Evolutionary conservation across 306 rosid species (phyloP).

Genomic region (Glycine soja): DNA sequence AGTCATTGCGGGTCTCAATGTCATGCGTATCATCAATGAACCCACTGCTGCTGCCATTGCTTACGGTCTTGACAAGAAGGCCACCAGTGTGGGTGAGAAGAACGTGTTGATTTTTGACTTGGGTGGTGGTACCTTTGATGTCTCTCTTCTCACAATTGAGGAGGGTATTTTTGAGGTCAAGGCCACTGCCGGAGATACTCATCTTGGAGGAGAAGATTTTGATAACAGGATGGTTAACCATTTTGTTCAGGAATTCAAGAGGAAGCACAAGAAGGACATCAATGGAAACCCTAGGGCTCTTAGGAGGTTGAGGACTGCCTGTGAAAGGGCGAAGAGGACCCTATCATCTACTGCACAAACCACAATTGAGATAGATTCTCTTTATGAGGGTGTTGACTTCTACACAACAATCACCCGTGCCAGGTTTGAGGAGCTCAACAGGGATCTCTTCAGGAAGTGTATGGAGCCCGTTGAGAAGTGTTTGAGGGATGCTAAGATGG

Average conservation of each 20-base stretch:
- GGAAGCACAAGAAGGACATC: slow-evolving; percentile 74
- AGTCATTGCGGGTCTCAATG: slow-evolving; percentile 67
- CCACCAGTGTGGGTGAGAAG: slow-evolving; percentile 65
- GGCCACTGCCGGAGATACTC: slow-evolving; percentile 82
- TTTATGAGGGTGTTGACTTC: slow-evolving; percentile 69
- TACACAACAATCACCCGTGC: slow-evolving; percentile 74
- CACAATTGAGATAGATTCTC: slow-evolving; percentile 70
- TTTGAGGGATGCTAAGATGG: slow-evolving; percentile 78
- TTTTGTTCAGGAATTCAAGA: slow-evolving; percentile 73
- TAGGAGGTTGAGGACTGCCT: slow-evolving; percentile 70
- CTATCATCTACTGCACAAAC: slow-evolving; percentile 82
- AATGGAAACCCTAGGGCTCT: slow-evolving; percentile 65
- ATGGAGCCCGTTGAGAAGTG: slow-evolving; percentile 83
- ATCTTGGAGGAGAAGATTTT: slow-evolving; percentile 78
- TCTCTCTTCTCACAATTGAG: slow-evolving; percentile 72
- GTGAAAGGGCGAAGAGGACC: slow-evolving; percentile 77
- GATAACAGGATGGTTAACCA: slow-evolving; percentile 79
- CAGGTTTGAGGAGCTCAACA: slow-evolving; percentile 74
- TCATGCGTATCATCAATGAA: slow-evolving; percentile 74
- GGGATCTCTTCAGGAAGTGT: slow-evolving; percentile 76
- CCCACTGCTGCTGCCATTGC: slow-evolving; percentile 84
- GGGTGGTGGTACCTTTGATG: slow-evolving; percentile 83
- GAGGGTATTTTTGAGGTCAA: slow-evolving; percentile 88
- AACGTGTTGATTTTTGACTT: slow-evolving; percentile 73
- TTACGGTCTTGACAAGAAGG: slow-evolving; percentile 75